A percentile compares a stretch with the other conserved stretches of the same genome.
phyloP scores from a whole-genome alignment of 345 rosid genomes.

The Viola odorata region DNA sequence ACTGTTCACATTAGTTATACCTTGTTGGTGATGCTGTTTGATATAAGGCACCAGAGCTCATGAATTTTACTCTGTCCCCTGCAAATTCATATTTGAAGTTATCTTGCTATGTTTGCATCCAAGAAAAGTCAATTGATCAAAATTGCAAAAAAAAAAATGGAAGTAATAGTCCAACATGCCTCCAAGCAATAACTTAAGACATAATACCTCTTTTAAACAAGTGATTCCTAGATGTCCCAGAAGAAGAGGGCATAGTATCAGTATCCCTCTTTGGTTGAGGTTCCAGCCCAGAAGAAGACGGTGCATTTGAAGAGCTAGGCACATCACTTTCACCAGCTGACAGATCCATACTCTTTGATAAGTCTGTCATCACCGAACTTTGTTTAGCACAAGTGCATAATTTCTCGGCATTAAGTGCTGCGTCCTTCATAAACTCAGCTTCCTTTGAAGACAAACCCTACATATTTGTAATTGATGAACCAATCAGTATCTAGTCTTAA shows the following conservation, averaged over 20 bases:
- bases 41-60: conserved; percentile 40
- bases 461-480: conserved; percentile 20
- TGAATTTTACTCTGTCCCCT: conserved; percentile 78
- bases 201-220: conserved; percentile 60
- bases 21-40: conserved; percentile 46
- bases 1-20: conserved; percentile 25
- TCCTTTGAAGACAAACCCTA: conserved; percentile 83
- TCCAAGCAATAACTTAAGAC: conserved; percentile 11
- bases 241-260: conserved; percentile 42
- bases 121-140: conserved; percentile 3
- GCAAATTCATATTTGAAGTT: conserved; percentile 17
- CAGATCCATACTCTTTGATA: conserved; percentile 36
- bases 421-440: conserved; percentile 68
- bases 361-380: conserved; percentile 36
- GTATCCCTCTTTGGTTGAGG: conserved; percentile 54
- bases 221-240: conserved; percentile 42
- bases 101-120: conserved; percentile 14
- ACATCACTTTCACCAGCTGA: conserved; percentile 49
- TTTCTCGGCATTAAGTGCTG: conserved; percentile 42
- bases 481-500: conserved; percentile 11
- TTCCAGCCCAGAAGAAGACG: conserved; percentile 41
- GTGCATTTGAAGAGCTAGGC: conserved; percentile 45
- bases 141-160: conserved; percentile 1
- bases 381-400: conserved; percentile 44
- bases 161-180: neutral